Percentiles rank a stretch among this genome's conserved stretches.
Conservation (phyloP, 148 eudicot species). For the Talinum fruticosum region DNA sequence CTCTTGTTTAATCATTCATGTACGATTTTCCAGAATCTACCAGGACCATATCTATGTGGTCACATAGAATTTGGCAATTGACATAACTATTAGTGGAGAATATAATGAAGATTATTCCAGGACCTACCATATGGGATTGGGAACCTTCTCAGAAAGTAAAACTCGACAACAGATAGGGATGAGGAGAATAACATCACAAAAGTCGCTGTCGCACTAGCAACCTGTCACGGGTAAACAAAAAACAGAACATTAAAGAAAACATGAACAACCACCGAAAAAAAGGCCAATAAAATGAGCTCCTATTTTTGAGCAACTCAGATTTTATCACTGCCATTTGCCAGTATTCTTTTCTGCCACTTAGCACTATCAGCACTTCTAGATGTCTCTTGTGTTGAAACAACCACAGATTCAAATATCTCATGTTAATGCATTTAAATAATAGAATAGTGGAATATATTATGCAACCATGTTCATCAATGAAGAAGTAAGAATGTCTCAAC, state of each 20-base stretch:
- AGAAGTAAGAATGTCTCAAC: not conserved
- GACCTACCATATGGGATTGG: slow-evolving; percentile 60
- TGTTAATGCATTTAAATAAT: not conserved
- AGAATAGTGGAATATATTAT: not conserved
- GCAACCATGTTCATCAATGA: too few relatives aligned
- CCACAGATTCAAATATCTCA: not conserved
- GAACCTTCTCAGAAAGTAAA: slow-evolving; percentile 80
- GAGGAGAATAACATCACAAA: slow-evolving; percentile 96
- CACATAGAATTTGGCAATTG: not conserved
- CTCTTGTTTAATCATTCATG: not conserved
- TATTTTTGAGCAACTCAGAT: not conserved
- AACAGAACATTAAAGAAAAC: not conserved
- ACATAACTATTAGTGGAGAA: not conserved
- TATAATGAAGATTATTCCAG: not conserved
- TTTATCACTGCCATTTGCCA: not conserved
- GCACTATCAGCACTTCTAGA: not conserved
- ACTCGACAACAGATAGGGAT: slow-evolving; percentile 92
- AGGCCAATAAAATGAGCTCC: not conserved
- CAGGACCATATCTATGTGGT: not conserved
- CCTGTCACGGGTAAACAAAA: slow-evolving; percentile 4
- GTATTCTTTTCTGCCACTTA: not conserved
- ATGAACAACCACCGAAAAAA: not conserved
- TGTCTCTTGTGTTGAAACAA: not conserved
- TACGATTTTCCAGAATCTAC: not conserved
- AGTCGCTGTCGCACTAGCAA: slow-evolving; percentile 89